Evolutionary conservation across 2,329 filamentous ascomycete species (phyloP).

Genomic region (Cordyceps tenuipes): DNA sequence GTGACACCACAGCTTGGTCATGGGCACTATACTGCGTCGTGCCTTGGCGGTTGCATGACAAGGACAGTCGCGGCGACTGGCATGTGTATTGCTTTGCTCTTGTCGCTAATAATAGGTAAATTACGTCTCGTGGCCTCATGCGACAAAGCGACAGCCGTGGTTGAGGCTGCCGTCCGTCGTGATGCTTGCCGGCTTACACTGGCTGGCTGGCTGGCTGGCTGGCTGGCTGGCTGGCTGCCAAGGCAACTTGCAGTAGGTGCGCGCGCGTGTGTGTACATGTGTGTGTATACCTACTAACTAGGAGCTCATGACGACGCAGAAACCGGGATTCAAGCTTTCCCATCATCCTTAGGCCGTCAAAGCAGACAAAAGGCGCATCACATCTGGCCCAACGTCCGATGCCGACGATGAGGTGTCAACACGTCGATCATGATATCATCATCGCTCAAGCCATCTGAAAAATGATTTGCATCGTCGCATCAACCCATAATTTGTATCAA

Average conservation of each 20-base stretch:
- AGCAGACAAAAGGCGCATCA: neutral
- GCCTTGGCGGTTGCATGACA: neutral
- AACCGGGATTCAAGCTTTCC: neutral
- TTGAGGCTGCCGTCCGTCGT: neutral
- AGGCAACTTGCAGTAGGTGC: neutral
- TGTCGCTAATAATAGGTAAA: neutral
- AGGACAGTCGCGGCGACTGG: neutral
- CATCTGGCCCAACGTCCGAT: neutral
- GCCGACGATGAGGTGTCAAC: neutral
- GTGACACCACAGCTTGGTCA: neutral
- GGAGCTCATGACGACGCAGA: neutral
- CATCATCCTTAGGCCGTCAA: neutral
- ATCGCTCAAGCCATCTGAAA: neutral
- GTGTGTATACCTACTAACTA: no score
- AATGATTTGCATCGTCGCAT: neutral
- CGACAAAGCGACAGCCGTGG: neutral
- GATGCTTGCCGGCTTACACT: neutral
- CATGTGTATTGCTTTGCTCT: neutral
- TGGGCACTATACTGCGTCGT: neutral
- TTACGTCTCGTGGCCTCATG: neutral
- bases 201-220: no score
- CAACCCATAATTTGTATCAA: neutral
- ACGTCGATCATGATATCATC: constrained; percentile 4
- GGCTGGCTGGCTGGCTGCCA: no score
- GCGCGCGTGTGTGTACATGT: no score